Evolutionary conservation across 371 early-diverging fungal genomes (phyloP), one percentile per base, ranked within the genome.

Genomic region (Mucor piriformis): DNA sequence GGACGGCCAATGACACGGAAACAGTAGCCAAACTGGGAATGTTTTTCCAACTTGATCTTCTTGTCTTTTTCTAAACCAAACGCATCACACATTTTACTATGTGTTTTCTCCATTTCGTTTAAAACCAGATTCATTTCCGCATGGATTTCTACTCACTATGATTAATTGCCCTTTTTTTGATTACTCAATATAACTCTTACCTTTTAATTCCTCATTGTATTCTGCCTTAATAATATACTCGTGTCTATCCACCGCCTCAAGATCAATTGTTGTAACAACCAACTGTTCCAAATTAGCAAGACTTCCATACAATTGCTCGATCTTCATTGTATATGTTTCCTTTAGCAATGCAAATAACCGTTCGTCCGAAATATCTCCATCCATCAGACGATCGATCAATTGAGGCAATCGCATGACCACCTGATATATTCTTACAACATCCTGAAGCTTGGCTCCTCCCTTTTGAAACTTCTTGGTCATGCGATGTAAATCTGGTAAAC

Each of bases 391-490:
- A 4, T 78, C 76, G 15, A 83, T 54, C 7, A 97, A 72, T 1
- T 60, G 77, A 3, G 96, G 94, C 6, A 97, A 70, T 4, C 84
- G 80, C n/a, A 89, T 71, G 2, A 92, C 80, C 0, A 93, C 89
- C 69, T 97, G 96, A 72, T 98, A 95, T 3, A 93, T 81, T 6
- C 97, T 84, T 7, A 96, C 86, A 0, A 94, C 91, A 66, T 98
- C 98, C 77, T 84, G 65, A n/a, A 96, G 67, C 3, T 73, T 80
- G 2, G 95, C 95, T n/a, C 71, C 83, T 6, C 89, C 90, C 21
- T 89, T 82, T 63, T 88, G 88, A 59, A 98, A 92, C 24, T 89
- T 82, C 50, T 91, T 95, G 0, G 90, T 84, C 27, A 97, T 69
- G 3, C 97, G 83, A 60, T 91, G 88, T 42, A 98, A 74, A 75